These are phyloP conservation scores for Wickerhamiella galacta DNA, from an alignment of 805 yeast genomes.

Conservation along the genomic window DNA sequence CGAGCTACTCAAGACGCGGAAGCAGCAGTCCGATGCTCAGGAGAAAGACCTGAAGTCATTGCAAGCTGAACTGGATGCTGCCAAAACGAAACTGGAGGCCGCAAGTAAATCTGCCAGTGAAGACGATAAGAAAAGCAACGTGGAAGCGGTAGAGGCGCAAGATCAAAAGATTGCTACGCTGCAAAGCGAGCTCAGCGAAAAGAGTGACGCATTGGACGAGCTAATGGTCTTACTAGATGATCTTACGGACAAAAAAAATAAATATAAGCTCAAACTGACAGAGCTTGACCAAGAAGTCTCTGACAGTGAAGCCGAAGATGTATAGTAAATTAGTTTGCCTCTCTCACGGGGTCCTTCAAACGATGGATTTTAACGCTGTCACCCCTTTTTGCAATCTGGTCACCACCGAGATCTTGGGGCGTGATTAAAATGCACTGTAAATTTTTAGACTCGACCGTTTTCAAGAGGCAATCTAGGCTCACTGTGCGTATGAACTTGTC, in stretches of 20 bases:
- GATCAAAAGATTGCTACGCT: not conserved
- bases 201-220: conserved; percentile 46
- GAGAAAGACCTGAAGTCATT: conserved; percentile 5
- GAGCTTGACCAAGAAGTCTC: conserved; percentile 46
- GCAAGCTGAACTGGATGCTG: conserved; percentile 1
- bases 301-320: conserved; percentile 51
- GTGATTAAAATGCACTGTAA: conserved; percentile 87
- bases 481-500: conserved; percentile 77
- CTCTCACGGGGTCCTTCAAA: conserved; percentile 21
- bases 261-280: conserved; percentile 37
- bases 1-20: not conserved
- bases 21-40: not conserved
- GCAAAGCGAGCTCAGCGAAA: conserved; percentile 9
- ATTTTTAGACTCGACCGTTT: conserved; percentile 44
- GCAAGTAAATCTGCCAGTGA: not conserved
- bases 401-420: conserved; percentile 67
- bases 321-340: not conserved
- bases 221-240: conserved; percentile 61
- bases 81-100: not conserved
- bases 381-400: conserved; percentile 44
- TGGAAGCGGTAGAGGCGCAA: not conserved
- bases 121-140: conserved; percentile 1
- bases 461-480: conserved; percentile 57
- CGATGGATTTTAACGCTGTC: conserved; percentile 25
- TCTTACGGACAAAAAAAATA: conserved; percentile 48